Conservation (phyloP, 1,139 yeast species). For the Tardiomyces blankii region DNA sequence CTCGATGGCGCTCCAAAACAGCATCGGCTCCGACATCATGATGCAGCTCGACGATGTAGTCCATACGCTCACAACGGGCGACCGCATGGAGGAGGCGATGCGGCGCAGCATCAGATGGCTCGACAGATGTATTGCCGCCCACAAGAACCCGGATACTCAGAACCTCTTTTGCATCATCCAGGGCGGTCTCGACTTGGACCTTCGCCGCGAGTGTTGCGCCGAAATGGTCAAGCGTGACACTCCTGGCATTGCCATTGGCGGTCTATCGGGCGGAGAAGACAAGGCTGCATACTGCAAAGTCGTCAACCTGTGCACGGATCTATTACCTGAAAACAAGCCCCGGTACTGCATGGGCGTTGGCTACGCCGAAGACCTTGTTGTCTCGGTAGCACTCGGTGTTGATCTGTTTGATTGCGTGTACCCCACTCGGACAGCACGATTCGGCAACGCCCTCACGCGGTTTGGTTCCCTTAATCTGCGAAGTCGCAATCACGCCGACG, state of each 20-base stretch:
- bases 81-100: slow-evolving; percentile 36
- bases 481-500: slow-evolving; percentile 25
- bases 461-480: slow-evolving; percentile 28
- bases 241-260: slow-evolving; percentile 38
- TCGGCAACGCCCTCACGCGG: slow-evolving; percentile 35
- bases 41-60: slow-evolving; percentile 38
- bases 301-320: slow-evolving; percentile 30
- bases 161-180: slow-evolving; percentile 35
- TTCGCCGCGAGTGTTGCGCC: slow-evolving; percentile 29
- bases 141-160: slow-evolving; percentile 32
- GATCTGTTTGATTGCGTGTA: slow-evolving; percentile 37
- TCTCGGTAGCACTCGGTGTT: slow-evolving; percentile 35
- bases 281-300: slow-evolving; percentile 30
- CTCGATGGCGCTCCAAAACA: slow-evolving; percentile 32
- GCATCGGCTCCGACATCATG: slow-evolving; percentile 35
- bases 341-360: slow-evolving; percentile 39
- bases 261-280: slow-evolving; percentile 36
- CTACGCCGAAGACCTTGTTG: slow-evolving; percentile 36
- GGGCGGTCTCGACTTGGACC: slow-evolving; percentile 33
- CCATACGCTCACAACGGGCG: slow-evolving; percentile 32
- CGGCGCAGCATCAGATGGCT: slow-evolving; percentile 33
- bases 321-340: slow-evolving; percentile 32
- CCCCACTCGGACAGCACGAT: slow-evolving; percentile 36
- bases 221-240: slow-evolving; percentile 35
- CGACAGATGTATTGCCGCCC: slow-evolving; percentile 34